phyloP scores from a whole-genome alignment of 1,139 yeast genomes.

The Casaregolazyma suthepensis region DNA sequence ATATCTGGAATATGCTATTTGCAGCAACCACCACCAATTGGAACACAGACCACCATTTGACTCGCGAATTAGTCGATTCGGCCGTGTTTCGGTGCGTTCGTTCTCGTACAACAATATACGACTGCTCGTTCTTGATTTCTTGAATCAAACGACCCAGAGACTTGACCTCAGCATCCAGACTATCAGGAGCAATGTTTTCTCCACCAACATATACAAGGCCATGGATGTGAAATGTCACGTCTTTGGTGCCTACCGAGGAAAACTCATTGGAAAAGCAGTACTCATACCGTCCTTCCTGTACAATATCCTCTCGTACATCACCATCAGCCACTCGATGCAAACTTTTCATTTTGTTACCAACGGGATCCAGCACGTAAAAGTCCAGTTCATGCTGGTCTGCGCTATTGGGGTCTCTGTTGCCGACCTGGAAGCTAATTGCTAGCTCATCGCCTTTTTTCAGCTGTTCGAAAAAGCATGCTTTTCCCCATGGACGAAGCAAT shows the following conservation, averaged over 20 bases:
- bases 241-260: conserved; percentile 67
- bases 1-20: conserved; percentile 88
- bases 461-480: conserved; percentile 82
- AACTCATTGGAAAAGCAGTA: conserved; percentile 92
- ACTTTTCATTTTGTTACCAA: conserved; percentile 48
- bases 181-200: conserved; percentile 73
- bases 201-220: conserved; percentile 87
- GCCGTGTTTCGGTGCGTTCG: conserved; percentile 98
- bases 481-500: conserved; percentile 75
- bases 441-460: conserved; percentile 80
- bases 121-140: conserved; percentile 81
- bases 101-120: conserved; percentile 91
- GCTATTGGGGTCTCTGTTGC: conserved; percentile 77
- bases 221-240: conserved; percentile 91
- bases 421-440: conserved; percentile 88
- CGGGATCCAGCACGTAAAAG: conserved; percentile 59
- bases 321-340: conserved; percentile 69
- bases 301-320: conserved; percentile 63
- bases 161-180: conserved; percentile 79
- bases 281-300: conserved; percentile 64
- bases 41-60: conserved; percentile 96
- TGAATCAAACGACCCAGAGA: conserved; percentile 69
- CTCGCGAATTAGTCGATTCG: conserved; percentile 93
- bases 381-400: conserved; percentile 74
- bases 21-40: conserved; percentile 80